phyloP scores from a whole-genome alignment of 2,329 filamentous ascomycete species.

The Exophiala dermatitidis region DNA sequence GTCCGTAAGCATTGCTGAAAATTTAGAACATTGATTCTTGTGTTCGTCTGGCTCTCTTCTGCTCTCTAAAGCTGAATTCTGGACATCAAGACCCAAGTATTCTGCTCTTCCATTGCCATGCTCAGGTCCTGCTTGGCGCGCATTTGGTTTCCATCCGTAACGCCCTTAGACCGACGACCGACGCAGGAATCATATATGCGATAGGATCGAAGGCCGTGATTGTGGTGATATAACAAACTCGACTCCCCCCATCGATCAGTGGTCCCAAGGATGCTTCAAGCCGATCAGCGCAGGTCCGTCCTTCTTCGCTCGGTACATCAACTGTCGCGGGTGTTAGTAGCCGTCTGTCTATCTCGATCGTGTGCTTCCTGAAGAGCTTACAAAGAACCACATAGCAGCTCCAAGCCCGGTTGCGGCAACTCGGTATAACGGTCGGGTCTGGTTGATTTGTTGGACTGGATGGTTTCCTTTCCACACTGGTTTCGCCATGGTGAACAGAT shows the following conservation, averaged over 20 bases:
- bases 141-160: slow-evolving; percentile 18
- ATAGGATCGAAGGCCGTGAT: not conserved
- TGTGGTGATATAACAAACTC: not conserved
- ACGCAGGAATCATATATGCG: not conserved
- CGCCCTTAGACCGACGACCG: not conserved
- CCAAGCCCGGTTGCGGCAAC: slow-evolving; percentile 79
- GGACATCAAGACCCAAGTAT: too few relatives aligned
- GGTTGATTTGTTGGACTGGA: slow-evolving; percentile 46
- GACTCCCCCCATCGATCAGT: slow-evolving; percentile 47
- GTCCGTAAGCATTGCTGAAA: too few relatives aligned
- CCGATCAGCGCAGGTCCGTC: slow-evolving; percentile 86
- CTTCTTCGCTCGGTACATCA: slow-evolving; percentile 95
- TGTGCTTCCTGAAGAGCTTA: slow-evolving; percentile 43
- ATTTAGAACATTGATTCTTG: too few relatives aligned
- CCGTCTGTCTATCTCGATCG: not conserved
- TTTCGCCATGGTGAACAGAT: slow-evolving; percentile 18
- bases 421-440: slow-evolving; percentile 65
- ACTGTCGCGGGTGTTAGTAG: slow-evolving; percentile 43
- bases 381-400: slow-evolving; percentile 99
- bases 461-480: slow-evolving; percentile 26
- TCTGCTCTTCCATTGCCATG: not conserved
- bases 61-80: too few relatives aligned
- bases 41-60: too few relatives aligned
- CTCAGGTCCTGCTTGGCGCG: not conserved
- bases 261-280: slow-evolving; percentile 95